Conservation (phyloP, 371 early-diverging fungal species). For the Funneliformis caledonium region DNA sequence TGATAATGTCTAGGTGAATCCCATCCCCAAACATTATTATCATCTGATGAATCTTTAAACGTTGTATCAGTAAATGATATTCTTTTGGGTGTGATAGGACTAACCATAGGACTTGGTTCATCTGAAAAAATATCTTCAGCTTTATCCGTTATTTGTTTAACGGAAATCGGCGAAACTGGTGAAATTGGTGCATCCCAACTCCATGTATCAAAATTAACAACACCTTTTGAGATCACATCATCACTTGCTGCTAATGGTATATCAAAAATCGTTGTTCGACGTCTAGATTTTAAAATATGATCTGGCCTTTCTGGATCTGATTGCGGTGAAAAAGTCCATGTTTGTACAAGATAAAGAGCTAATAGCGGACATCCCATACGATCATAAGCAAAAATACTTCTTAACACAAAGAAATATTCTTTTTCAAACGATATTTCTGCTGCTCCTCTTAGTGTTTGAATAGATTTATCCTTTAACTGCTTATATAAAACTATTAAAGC, state of each 20-base stretch:
- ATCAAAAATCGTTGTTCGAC: slow-evolving; percentile 32
- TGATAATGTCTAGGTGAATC: not conserved
- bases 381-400: slow-evolving; percentile 66
- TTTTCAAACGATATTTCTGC: slow-evolving; percentile 29
- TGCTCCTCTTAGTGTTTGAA: slow-evolving; percentile 43
- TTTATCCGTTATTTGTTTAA: not conserved
- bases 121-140: not conserved
- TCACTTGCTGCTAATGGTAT: slow-evolving; percentile 15
- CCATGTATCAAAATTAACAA: slow-evolving; percentile 40
- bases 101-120: not conserved
- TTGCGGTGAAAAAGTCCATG: slow-evolving; percentile 38
- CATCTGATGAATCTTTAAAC: not conserved
- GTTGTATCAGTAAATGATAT: not conserved
- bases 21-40: not conserved
- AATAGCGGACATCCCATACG: slow-evolving; percentile 72
- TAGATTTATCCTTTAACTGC: slow-evolving; percentile 59
- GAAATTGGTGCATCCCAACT: slow-evolving; percentile 27
- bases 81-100: not conserved
- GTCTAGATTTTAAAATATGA: slow-evolving; percentile 24
- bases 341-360: slow-evolving; percentile 61
- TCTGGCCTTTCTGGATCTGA: slow-evolving; percentile 14
- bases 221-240: slow-evolving; percentile 32
- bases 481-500: slow-evolving; percentile 73
- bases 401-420: slow-evolving; percentile 60
- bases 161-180: not conserved